Conservation (phyloP, 352 stramenopile species). For the Globisporangium barbulae region DNA sequence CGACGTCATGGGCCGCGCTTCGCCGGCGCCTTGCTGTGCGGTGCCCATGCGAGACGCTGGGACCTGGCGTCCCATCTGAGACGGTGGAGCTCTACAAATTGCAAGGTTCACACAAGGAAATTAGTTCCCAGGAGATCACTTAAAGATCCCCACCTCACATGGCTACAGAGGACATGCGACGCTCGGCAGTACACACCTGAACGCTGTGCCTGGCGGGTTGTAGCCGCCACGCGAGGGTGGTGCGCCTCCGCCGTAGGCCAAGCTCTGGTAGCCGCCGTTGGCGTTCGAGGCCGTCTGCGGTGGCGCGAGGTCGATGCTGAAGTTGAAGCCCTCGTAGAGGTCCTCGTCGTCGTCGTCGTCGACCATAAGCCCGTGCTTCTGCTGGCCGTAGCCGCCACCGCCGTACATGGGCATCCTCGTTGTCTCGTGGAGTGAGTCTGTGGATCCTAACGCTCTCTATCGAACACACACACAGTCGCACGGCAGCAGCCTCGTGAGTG, state of each 20-base stretch:
- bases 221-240: constrained; percentile 54
- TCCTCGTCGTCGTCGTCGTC: constrained; percentile 86
- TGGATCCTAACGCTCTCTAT: too few species aligned
- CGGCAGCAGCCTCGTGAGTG: neutral
- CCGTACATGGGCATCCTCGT: constrained; percentile 28
- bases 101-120: neutral
- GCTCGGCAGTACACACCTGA: constrained; percentile 32
- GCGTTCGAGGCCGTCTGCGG: constrained; percentile 57
- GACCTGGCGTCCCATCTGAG: constrained; percentile 72
- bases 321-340: constrained; percentile 90
- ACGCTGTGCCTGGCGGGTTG: constrained; percentile 68
- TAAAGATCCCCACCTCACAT: neutral
- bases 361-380: constrained; percentile 56
- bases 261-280: constrained; percentile 51
- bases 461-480: neutral
- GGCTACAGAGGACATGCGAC: neutral
- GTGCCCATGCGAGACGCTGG: constrained; percentile 66
- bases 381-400: constrained; percentile 47
- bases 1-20: constrained; percentile 91
- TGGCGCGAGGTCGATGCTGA: constrained; percentile 77
- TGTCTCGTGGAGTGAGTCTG: neutral
- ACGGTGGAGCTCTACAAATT: constrained; percentile 49
- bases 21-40: constrained; percentile 36
- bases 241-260: constrained; percentile 58
- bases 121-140: neutral